Percentiles rank a stretch among this genome's conserved stretches.
Evolutionary conservation across 345 rosid species (phyloP).

Genomic region (rapeseed (Brassica napus)): DNA sequence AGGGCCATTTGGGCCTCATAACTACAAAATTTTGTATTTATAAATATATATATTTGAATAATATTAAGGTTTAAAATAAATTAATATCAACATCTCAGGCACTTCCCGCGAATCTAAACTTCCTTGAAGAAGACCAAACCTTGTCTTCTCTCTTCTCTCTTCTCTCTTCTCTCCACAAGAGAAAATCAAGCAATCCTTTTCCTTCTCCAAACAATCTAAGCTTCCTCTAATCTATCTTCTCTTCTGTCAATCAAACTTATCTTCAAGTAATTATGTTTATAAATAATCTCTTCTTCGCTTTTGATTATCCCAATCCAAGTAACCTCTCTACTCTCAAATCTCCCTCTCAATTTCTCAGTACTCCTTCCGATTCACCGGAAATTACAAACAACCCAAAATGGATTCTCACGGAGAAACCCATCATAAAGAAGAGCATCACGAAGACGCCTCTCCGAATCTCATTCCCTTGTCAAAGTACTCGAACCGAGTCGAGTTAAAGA

Average conservation of each 20-base stretch:
- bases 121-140: constrained; percentile 65
- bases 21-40: no score
- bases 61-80: background rate
- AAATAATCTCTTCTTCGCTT: constrained; percentile 34
- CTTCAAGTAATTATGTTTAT: constrained; percentile 19
- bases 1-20: no score
- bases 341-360: background rate
- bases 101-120: constrained; percentile 61
- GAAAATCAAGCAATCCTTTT: constrained; percentile 65
- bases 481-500: constrained; percentile 57
- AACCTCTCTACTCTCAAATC: background rate
- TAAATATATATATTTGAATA: no score
- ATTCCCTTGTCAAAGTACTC: constrained; percentile 52
- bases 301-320: constrained; percentile 9
- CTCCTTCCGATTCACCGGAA: background rate
- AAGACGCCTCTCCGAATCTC: background rate
- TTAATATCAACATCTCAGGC: background rate
- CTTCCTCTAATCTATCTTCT: constrained; percentile 44
- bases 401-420: constrained; percentile 26
- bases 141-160: constrained; percentile 37
- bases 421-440: constrained; percentile 11
- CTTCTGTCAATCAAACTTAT: constrained; percentile 35
- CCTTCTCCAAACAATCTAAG: constrained; percentile 51
- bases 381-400: constrained; percentile 20
- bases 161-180: constrained; percentile 26